Percentiles rank a stretch among this genome's conserved stretches.
phyloP scores from a whole-genome alignment of 306 rosid genomes.

The Begonia fuchsioides region DNA sequence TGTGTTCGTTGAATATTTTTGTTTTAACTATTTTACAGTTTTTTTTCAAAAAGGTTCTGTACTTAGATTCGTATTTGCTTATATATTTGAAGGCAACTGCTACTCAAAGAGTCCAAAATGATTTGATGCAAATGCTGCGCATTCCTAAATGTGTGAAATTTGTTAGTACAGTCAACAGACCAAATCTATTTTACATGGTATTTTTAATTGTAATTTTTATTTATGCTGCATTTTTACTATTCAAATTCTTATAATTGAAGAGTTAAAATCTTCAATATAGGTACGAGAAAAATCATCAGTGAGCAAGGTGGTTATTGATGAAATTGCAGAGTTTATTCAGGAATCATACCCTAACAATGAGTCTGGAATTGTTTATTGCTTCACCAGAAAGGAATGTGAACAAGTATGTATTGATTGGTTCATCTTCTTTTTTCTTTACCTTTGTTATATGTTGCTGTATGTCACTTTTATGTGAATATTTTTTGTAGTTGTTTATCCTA shows the following conservation, averaged over 20 bases:
- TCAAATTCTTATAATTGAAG: slow-evolving; percentile 3
- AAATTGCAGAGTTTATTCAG: slow-evolving; percentile 60
- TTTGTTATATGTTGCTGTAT: background rate
- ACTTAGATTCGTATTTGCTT: background rate
- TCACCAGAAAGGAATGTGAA: slow-evolving; percentile 90
- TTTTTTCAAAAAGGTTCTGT: too few relatives aligned
- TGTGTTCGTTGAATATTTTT: slow-evolving; percentile 1
- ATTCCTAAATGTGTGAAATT: slow-evolving; percentile 80
- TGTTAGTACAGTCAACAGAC: slow-evolving; percentile 91
- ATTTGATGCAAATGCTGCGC: slow-evolving; percentile 82
- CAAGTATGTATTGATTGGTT: slow-evolving; percentile 34
- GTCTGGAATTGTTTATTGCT: slow-evolving; percentile 91
- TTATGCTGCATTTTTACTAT: background rate
- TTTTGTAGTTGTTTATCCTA: too few relatives aligned
- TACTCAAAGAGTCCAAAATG: slow-evolving; percentile 84
- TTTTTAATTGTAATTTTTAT: background rate
- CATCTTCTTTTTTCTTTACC: slow-evolving; percentile 2
- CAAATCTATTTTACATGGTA: slow-evolving; percentile 84
- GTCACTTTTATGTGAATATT: background rate
- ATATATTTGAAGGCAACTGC: slow-evolving; percentile 74
- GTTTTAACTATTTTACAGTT: background rate
- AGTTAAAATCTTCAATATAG: slow-evolving; percentile 23
- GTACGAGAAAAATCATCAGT: slow-evolving; percentile 82
- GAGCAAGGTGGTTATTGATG: slow-evolving; percentile 64
- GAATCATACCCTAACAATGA: slow-evolving; percentile 62